Base-by-base conservation (phyloP, 177 flowering plant species). In the Vitis hybrid region DNA sequence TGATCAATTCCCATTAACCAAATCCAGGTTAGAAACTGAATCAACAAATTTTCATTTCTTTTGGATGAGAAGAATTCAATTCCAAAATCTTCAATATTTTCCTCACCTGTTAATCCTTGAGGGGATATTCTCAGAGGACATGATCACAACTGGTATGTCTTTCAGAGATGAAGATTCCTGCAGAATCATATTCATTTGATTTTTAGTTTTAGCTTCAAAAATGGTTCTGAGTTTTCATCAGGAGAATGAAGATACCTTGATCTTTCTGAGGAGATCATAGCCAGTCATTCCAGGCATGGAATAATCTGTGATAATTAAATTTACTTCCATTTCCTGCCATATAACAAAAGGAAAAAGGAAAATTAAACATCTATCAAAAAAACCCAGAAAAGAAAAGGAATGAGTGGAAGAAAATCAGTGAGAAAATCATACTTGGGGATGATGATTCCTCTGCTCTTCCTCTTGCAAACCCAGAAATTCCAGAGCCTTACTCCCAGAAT, bases 51-150 rank as follows among this genome's bases (percentile, higher is more conserved):
- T 22, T 2, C 3, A 18, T 57, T 57, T 7, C 10, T 16, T 16
- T 22, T 16, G 18, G 19, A 16, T 57, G 10, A 16, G 18, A 57
- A 10, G 29, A 57, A 15, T 7, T 14, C 10, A 18, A 11, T 60
- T 5, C 11, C 13, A 60, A 18, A 22, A 9, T 10, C 10, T 60
- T 18, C 39, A 26, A 18, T 39, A 13, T 20, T 9, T 11, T 10
- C 29, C 66, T 60, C 18, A 86, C 88, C 86, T 85, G 76, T 64
- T 82, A 20, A 90, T 89, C 61, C 93, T 81, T 10, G 93, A 79
- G 45, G 93, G 92, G 10, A 78, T 79, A 70, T 91, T 86, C 74
- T 91, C 93, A 14, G 97, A 87, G 18, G 93, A 89, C 93, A 91
- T 91, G 70, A 91, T 87, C 71, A 91, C 92, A 63, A 91, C 91